Evolutionary conservation across 371 early-diverging fungal genomes (phyloP).

Genomic region (Chytridium lagenaria): DNA sequence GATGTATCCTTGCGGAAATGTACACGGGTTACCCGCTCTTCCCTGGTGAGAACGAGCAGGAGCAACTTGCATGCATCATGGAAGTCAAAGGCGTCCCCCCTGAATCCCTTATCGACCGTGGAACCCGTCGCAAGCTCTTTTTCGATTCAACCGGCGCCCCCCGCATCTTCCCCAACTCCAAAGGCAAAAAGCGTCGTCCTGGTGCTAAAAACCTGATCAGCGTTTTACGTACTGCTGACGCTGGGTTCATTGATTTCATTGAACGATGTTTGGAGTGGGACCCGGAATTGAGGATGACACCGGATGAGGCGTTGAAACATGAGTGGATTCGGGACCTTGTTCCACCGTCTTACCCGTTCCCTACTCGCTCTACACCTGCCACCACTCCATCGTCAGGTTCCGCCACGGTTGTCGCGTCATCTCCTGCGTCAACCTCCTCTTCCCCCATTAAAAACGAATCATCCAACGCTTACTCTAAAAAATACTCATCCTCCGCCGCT

Average conservation of each 20-base stretch:
- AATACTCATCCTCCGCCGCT: neutral
- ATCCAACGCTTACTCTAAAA: neutral
- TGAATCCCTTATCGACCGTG: constrained; percentile 73
- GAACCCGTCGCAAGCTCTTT: constrained; percentile 80
- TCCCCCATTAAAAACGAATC: neutral
- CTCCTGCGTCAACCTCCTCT: neutral
- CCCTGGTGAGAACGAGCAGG: constrained; percentile 96
- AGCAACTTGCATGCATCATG: constrained; percentile 93
- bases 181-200: constrained; percentile 87
- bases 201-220: constrained; percentile 75
- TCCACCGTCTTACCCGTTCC: constrained; percentile 18
- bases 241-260: constrained; percentile 86
- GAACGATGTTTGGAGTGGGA: constrained; percentile 88
- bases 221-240: constrained; percentile 75
- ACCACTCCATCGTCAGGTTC: neutral
- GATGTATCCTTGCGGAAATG: constrained; percentile 98
- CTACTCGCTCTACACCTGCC: neutral
- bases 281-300: constrained; percentile 86
- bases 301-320: constrained; percentile 76
- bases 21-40: constrained; percentile 84
- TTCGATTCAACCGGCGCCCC: constrained; percentile 77
- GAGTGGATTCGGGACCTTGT: constrained; percentile 41
- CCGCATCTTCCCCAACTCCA: constrained; percentile 76
- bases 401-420: neutral
- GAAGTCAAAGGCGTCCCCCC: constrained; percentile 86